A percentile compares a stretch with the other conserved stretches of the same genome.
phyloP scores from a whole-genome alignment of 2,329 filamentous ascomycete genomes.

The Claviceps monticola region DNA sequence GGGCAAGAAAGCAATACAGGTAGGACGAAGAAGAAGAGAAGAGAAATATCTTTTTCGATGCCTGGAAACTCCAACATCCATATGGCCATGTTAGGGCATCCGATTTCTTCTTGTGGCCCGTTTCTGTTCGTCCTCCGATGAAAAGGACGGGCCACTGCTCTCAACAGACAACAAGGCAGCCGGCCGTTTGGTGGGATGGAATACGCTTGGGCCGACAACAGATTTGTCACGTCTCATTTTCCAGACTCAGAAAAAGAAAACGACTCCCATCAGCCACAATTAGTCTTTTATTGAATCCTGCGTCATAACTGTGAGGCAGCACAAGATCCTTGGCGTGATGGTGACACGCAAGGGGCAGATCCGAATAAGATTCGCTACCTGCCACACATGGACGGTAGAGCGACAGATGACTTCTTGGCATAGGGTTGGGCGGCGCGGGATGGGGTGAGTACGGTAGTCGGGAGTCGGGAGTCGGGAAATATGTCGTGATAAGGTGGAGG shows the following conservation, averaged over 20 bases:
- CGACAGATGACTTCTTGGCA: not conserved
- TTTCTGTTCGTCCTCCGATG: not conserved
- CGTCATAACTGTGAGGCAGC: not conserved
- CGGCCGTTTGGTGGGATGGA: not conserved
- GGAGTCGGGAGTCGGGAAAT: not conserved
- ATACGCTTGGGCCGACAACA: not conserved
- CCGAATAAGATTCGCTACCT: not conserved
- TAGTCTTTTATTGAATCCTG: not conserved
- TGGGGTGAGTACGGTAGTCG: not conserved
- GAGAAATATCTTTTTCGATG: not conserved
- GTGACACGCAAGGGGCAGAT: not conserved
- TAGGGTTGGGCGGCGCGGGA: not conserved
- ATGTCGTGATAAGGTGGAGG: not conserved
- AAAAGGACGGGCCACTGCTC: not conserved
- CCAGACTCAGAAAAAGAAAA: not conserved
- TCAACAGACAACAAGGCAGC: not conserved
- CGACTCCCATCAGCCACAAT: not conserved
- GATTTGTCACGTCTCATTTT: not conserved
- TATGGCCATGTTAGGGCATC: not conserved
- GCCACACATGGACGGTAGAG: not conserved
- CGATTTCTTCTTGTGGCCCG: no score
- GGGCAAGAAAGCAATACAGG: not conserved
- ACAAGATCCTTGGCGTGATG: not conserved
- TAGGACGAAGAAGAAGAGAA: not conserved
- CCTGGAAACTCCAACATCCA: no score